Conservation (phyloP, 345 rosid species). For the Populus simonii region DNA sequence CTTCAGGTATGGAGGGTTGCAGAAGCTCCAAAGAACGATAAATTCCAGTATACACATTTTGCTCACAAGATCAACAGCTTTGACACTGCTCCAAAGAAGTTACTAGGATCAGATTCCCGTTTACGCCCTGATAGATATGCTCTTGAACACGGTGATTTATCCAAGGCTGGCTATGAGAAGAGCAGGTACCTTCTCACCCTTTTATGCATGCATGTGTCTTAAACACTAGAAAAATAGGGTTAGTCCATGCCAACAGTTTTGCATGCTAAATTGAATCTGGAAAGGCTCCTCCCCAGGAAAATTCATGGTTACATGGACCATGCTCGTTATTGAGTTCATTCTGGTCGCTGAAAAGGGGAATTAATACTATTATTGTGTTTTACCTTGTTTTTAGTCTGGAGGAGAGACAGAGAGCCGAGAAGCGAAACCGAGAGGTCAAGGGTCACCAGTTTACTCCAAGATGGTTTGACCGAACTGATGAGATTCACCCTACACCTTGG, state of each 20-base stretch:
- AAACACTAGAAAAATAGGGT: background rate
- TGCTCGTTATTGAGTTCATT: background rate
- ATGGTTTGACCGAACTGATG: constrained; percentile 67
- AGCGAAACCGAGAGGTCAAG: constrained; percentile 59
- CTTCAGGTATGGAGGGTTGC: constrained; percentile 71
- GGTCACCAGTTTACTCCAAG: constrained; percentile 55
- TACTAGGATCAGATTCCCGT: constrained; percentile 79
- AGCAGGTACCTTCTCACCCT: constrained; percentile 51
- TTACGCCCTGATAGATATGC: constrained; percentile 80
- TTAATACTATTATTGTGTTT: background rate
- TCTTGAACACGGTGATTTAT: constrained; percentile 69
- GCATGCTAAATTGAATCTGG: background rate
- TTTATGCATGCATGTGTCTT: background rate
- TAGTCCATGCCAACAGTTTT: background rate
- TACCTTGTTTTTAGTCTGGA: constrained; percentile 36
- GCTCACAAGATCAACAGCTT: constrained; percentile 88
- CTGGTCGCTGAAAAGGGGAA: background rate
- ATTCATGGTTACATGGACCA: background rate
- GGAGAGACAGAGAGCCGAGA: constrained; percentile 84
- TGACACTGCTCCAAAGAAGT: constrained; percentile 78
- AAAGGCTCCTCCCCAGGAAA: background rate
- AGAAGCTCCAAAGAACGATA: constrained; percentile 69
- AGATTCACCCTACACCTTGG: constrained; percentile 77
- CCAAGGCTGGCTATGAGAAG: constrained; percentile 71
- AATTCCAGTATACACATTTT: constrained; percentile 70